phyloP scores from a whole-genome alignment of 1,284 basidiomycete genomes.

The Heterobasidion parviporum region DNA sequence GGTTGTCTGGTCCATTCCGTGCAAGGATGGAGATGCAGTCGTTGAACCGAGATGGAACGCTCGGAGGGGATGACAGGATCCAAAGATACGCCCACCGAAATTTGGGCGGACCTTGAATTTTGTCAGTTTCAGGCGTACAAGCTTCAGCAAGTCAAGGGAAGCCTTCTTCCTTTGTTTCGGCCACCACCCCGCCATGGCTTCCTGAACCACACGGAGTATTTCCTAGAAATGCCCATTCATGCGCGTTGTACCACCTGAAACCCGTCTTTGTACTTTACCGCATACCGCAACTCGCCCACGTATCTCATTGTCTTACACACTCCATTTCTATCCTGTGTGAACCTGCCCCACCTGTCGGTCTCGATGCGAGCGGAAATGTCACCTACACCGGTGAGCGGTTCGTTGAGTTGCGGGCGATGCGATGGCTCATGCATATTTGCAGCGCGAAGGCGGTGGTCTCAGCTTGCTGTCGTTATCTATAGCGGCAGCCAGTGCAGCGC shows the following conservation, averaged over 20 bases:
- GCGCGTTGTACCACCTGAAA: neutral
- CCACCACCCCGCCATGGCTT: conserved; percentile 5
- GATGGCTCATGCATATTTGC: neutral
- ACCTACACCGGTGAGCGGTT: neutral
- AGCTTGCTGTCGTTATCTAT: conserved; percentile 63
- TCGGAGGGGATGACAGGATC: neutral
- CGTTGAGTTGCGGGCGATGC: neutral
- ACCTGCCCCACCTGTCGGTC: neutral
- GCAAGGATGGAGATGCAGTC: neutral
- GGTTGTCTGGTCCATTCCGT: neutral
- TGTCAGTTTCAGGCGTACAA: neutral
- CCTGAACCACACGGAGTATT: conserved; percentile 6
- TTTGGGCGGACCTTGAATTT: conserved; percentile 10
- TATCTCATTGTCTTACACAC: neutral
- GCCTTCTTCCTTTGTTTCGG: neutral
- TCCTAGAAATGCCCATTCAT: neutral
- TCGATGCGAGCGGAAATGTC: neutral
- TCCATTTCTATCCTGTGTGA: neutral
- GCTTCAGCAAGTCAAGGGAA: too few species aligned
- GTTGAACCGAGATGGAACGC: neutral
- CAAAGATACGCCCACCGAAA: neutral
- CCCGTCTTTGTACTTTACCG: neutral
- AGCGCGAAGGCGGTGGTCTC: conserved; percentile 16
- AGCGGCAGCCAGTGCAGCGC: conserved; percentile 41
- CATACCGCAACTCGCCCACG: neutral